Evolutionary conservation across 768 basidiomycete genomes (phyloP), one percentile per base, ranked within the genome.

Genomic region (Psilocybe sp.): DNA sequence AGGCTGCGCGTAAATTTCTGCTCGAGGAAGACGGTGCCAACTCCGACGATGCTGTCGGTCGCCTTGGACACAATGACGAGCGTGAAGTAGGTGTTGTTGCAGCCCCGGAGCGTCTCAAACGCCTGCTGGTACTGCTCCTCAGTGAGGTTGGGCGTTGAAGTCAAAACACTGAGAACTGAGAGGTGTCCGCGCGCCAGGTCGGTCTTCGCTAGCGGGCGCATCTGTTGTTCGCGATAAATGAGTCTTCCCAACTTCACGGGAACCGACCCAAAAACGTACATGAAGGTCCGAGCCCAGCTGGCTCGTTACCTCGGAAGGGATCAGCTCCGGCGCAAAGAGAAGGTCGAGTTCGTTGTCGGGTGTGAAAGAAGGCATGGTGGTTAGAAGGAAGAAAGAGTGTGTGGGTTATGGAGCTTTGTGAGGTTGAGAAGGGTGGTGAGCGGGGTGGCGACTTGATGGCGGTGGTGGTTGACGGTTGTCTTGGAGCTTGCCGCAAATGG

Each of bases 1-100:
- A 91, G 73, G 1, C 80, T 83, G 36, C 94, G 80, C 38, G 94
- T 72, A 77, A 98, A 98, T 73, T 99, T 98, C 71, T 88, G 87
- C 70, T 99, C 97, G 55, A 98, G 68, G 63, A 98, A 82, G 47
- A 97, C 73, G 6, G 83, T 79, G 15, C 95, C 96, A 35, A 87
- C 82, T 16, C 77, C 95, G 40, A 95, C 87, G 63, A 99, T 85
- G 56, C 73, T 71, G 73, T 97, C 92, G 1, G 83, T 78, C 12
- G 73, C 63, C 49, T 83, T 81, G 66, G 86, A 79, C 52, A 96
- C 71, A 61, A 98, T 85, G 64, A 95, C 95, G 60, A 98, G 68
- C 43, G 85, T 73, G 69, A 84, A 94, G 76, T 98, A 97, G 1
- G 90, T 88, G 39, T 69, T 60, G 1, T 79, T 74, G 6, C 71